Percentiles rank a stretch among this genome's conserved stretches.
Evolutionary conservation across 2,329 filamentous ascomycete species (phyloP).

Genomic region (Nemania diffusa): DNA sequence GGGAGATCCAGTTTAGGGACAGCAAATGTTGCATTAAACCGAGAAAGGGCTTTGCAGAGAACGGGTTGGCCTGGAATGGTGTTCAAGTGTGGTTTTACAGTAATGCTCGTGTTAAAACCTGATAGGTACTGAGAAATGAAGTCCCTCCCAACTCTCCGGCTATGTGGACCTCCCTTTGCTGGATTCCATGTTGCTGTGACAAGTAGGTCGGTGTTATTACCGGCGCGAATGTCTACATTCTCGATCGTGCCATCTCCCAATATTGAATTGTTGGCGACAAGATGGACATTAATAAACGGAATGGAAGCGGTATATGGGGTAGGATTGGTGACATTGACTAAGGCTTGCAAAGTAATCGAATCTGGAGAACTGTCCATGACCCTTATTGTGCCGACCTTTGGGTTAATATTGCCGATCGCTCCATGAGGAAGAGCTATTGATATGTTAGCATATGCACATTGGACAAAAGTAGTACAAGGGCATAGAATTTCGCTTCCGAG

Average conservation of each 20-base stretch:
- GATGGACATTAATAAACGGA: conserved; percentile 81
- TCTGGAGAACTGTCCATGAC: conserved; percentile 78
- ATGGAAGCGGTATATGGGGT: conserved; percentile 84
- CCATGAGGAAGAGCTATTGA: conserved; percentile 67
- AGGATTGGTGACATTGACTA: conserved; percentile 88
- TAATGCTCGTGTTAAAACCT: conserved; percentile 84
- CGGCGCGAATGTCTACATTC: conserved; percentile 71
- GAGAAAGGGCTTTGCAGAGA: conserved; percentile 77
- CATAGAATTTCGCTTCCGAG: conserved; percentile 38
- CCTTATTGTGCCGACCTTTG: conserved; percentile 75
- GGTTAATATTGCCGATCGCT: conserved; percentile 60
- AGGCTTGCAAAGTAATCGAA: conserved; percentile 75
- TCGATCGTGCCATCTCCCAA: conserved; percentile 79
- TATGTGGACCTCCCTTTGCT: conserved; percentile 69
- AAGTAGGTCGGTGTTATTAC: conserved; percentile 75
- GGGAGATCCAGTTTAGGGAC: conserved; percentile 74
- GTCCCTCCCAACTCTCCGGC: conserved; percentile 71
- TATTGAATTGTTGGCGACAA: conserved; percentile 77
- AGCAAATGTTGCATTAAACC: conserved; percentile 75
- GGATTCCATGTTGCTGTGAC: conserved; percentile 82
- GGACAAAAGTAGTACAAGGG: conserved; percentile 33
- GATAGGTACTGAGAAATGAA: conserved; percentile 89
- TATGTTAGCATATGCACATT: conserved; percentile 49
- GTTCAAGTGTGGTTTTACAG: conserved; percentile 74
- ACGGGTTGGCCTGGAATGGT: conserved; percentile 79